Base-by-base conservation (phyloP, 2,329 filamentous ascomycete genomes). In the Cadophora sp. region DNA sequence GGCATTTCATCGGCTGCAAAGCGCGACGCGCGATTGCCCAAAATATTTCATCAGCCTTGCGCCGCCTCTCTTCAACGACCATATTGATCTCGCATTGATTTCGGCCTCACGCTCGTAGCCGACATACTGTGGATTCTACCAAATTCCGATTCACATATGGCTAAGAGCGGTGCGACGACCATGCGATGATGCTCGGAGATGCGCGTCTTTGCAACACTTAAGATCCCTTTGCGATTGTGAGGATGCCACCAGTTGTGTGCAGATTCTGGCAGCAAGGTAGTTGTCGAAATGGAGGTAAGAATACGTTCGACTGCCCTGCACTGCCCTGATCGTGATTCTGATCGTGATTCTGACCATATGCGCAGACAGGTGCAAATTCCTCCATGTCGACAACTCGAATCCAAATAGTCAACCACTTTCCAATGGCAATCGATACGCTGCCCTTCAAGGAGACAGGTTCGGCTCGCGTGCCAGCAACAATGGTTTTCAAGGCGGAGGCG, bases 181-280 rank as follows among this genome's bases (percentile, higher is more conserved):
- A 63, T 53, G 62, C 51, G 37, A 58, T 48, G 16, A 58, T 64
- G 50, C 34, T 16, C 51, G 16, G 62, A 40, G 14, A 64, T 63
- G 61, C 61, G 48, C 61, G 37, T 22, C 62, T 43, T 58, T 24
- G 51, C 24, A 24, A 58, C 22, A 7, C 46, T 22, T 58, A 64
- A n/a, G 24, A 64, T 11, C 37, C 12, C 37, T 58, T 58, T 51
- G 62, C 26, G 50, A 56, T n/a, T 31, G 51, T 46, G 34, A 64
- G 62, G 51, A 64, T 64, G 62, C 62, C 61, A 53, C 61, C 62
- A 27, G 66, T 48, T 48, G 53, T 71, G 29, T 93, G 91, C 82
- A 84, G 79, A 71, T 92, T 87, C 78, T 93, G 84, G 75, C 84
- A 86, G 76, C 84, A 89, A 77, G 89, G 89, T 53, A 83, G 83